A percentile compares a stretch with the other conserved stretches of the same genome.
These are phyloP conservation scores for Viridothelium virens DNA, from an alignment of 495 filamentous ascomycete species.

Conservation along the genomic window DNA sequence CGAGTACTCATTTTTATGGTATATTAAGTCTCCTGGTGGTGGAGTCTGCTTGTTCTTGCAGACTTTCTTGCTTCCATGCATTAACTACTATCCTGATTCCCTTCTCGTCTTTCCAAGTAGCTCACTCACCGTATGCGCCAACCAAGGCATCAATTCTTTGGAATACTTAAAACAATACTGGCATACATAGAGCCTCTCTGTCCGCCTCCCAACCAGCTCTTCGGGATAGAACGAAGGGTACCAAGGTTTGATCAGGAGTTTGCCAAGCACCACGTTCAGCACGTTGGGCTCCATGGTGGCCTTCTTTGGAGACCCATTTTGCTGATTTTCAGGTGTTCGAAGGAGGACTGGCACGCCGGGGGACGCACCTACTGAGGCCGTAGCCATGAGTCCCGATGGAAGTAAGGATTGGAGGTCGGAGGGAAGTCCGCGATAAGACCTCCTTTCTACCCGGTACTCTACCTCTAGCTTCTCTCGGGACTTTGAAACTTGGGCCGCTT, in stretches of 20 bases:
- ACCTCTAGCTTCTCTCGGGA: too few species aligned
- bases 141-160: conserved; percentile 56
- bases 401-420: not conserved
- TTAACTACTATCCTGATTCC: conserved; percentile 27
- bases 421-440: not conserved
- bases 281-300: conserved; percentile 33
- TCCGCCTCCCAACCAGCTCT: conserved; percentile 32
- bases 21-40: conserved; percentile 42
- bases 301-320: conserved; percentile 13
- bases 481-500: too few species aligned
- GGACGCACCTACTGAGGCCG: not conserved
- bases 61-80: conserved; percentile 34
- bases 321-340: conserved; percentile 1
- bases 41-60: conserved; percentile 34
- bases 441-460: too few species aligned
- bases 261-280: conserved; percentile 39
- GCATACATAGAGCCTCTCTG: conserved; percentile 72
- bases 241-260: conserved; percentile 40
- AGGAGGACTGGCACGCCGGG: not conserved
- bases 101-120: not conserved
- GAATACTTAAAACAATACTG: conserved; percentile 91
- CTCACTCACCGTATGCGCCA: conserved; percentile 44
- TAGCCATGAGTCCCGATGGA: not conserved
- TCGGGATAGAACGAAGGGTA: conserved; percentile 43
- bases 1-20: conserved; percentile 50